phyloP scores from a whole-genome alignment of 495 filamentous ascomycete species.

The Parathielavia hyrcaniae region DNA sequence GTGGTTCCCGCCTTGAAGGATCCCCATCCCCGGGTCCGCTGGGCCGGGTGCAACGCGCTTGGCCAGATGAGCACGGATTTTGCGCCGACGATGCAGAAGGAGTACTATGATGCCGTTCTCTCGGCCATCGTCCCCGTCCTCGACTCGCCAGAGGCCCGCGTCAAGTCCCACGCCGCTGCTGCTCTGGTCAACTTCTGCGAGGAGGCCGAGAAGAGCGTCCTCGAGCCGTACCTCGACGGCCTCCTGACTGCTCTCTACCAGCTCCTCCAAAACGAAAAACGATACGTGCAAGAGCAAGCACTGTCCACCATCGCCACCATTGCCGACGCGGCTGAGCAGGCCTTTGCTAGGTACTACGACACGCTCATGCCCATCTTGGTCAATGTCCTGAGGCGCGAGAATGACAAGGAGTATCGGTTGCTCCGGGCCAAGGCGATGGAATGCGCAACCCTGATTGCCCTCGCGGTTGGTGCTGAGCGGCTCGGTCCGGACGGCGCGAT shows the following conservation, averaged over 20 bases:
- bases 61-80: conserved; percentile 99
- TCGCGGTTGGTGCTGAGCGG: conserved; percentile 89
- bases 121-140: conserved; percentile 90
- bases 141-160: conserved; percentile 80
- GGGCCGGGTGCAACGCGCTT: conserved; percentile 97
- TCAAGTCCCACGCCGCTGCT: conserved; percentile 94
- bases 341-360: conserved; percentile 94
- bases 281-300: conserved; percentile 97
- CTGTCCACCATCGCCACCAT: conserved; percentile 98
- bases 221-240: conserved; percentile 91
- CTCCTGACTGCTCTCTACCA: conserved; percentile 75
- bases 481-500: conserved; percentile 81
- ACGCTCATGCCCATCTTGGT: conserved; percentile 92
- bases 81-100: conserved; percentile 95
- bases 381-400: conserved; percentile 77
- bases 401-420: conserved; percentile 84
- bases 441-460: conserved; percentile 92
- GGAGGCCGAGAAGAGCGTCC: conserved; percentile 85
- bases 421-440: conserved; percentile 98
- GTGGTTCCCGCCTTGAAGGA: conserved; percentile 91
- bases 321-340: conserved; percentile 91
- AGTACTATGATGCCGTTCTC: conserved; percentile 79
- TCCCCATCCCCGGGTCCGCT: conserved; percentile 87
- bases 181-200: conserved; percentile 99
- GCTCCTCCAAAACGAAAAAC: conserved; percentile 80